Evolutionary conservation across 306 rosid genomes (phyloP).

Genomic region (Ziziphus jujuba): DNA sequence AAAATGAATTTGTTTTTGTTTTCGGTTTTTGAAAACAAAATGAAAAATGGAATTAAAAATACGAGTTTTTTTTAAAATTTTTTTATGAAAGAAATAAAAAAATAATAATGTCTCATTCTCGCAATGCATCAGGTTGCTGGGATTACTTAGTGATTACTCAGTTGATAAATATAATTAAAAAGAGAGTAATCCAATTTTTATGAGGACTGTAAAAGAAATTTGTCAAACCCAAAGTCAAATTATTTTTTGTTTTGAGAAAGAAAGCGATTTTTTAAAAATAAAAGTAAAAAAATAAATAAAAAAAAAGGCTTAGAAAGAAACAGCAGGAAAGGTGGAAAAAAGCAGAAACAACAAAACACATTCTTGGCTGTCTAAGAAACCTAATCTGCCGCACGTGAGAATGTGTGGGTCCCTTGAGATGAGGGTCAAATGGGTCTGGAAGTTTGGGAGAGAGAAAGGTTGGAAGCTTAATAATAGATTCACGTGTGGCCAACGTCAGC

Average conservation of each 20-base stretch:
- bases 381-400: constrained; percentile 63
- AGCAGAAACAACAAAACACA: constrained; percentile 29
- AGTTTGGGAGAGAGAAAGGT: not conserved
- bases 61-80: not conserved
- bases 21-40: no score
- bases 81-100: not conserved
- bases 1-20: no score
- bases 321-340: not conserved
- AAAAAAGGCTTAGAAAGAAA: constrained; percentile 19
- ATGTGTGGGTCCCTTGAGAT: constrained; percentile 33
- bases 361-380: constrained; percentile 30
- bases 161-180: no score
- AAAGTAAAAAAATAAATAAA: not conserved
- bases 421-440: not conserved
- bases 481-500: constrained; percentile 78
- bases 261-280: no score
- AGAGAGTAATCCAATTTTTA: no score
- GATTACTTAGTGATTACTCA: no score
- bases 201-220: constrained; percentile 49
- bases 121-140: not conserved
- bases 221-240: constrained; percentile 48
- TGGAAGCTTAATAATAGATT: constrained; percentile 23
- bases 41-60: not conserved
- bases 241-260: no score
- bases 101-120: constrained; percentile 36